Base-by-base conservation (phyloP, 1,139 yeast species). In the Candida pseudoviswanathii region DNA sequence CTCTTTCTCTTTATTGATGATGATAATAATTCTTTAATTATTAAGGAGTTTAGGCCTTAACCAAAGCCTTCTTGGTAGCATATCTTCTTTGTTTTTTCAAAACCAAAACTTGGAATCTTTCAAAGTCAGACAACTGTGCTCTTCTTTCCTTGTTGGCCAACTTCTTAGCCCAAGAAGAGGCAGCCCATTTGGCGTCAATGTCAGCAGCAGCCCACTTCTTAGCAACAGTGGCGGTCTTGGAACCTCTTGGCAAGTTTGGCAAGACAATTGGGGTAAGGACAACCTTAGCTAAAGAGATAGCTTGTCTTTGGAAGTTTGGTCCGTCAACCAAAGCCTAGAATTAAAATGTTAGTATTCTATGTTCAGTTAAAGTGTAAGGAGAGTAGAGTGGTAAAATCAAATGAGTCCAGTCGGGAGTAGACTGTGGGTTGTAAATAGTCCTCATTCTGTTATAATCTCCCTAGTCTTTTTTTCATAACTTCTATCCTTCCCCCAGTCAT, bases 51-150 rank as follows among this genome's bases (percentile, higher is more conserved):
- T 85, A 86, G 79, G 95, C 95, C 84, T 88, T 89, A 69, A 95
- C 94, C 56, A 74, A 69, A 65, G 78, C 77, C 68, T 90, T 92
- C 83, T 88, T 89, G 71, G 92, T 92, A 78, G 94, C 91, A 74
- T 77, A 86, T 82, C 94, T 88, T 81, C 90, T 90, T 85, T 92
- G 97, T 86, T 91, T 94, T 89, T 89, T 92, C 77, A 90, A 86
- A 66, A 90, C 95, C 77, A 89, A 75, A 67, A 92, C 99, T 85
- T 94, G 97, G 97, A 94, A 94, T 86, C 99, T 92, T 84, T 94
- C 97, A 71, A 94, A 94, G 81, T 94, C 99, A 66, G 94, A 74
- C 75, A 95, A 87, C 73, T 86, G 81, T 68, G 95, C 78, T 85
- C 99, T 89, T 78, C 86, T 90, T 78, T 88, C 85, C 78, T 88